Percentiles rank a stretch among this genome's conserved stretches.
Evolutionary conservation across 257 asterid species (phyloP).

Genomic region (Nicotiana sylvestris): DNA sequence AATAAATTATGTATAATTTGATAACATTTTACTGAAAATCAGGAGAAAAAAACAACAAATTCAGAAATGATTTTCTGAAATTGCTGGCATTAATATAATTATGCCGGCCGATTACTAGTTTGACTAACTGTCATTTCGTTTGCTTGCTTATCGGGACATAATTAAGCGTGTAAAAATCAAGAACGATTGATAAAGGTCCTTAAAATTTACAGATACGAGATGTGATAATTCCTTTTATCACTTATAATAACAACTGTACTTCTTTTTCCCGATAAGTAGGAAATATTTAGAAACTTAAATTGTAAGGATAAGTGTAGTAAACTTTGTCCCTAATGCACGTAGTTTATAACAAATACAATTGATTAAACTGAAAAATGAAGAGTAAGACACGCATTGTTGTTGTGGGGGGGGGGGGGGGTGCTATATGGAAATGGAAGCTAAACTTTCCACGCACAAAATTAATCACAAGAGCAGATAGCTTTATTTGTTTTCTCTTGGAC

Average conservation of each 20-base stretch:
- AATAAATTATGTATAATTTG: background rate
- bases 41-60: too few relatives aligned
- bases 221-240: too few relatives aligned
- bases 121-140: background rate
- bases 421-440: background rate
- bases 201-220: too few relatives aligned
- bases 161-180: background rate
- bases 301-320: too few relatives aligned
- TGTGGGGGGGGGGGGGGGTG: background rate
- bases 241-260: too few relatives aligned
- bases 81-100: background rate
- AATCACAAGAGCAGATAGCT: conserved; percentile 13
- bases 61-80: background rate
- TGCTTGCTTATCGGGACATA: background rate
- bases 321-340: background rate
- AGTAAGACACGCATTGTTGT: background rate
- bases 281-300: too few relatives aligned
- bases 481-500: conserved; percentile 4
- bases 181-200: too few relatives aligned
- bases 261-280: too few relatives aligned
- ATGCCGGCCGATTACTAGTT: background rate
- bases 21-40: background rate
- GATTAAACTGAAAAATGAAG: background rate
- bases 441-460: background rate
- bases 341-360: background rate